Base-by-base conservation (phyloP, 139 green algal genomes). In the Tetratostichococcus sp. region DNA sequence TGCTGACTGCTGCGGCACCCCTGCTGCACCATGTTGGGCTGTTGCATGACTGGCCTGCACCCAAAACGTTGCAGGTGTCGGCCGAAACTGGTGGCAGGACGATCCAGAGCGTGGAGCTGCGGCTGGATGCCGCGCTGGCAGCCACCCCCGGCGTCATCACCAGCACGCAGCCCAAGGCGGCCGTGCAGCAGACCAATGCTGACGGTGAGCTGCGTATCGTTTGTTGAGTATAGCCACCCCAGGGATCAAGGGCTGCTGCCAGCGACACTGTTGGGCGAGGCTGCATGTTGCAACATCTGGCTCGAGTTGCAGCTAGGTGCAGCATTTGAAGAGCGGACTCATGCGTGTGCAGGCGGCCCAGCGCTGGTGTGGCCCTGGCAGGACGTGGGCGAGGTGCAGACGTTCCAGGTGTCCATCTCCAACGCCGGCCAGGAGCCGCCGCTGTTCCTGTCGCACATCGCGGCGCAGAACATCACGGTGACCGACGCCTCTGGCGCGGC, bases 381-480 rank as follows among this genome's bases (percentile, higher is more conserved):
- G 50, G 50, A 62, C 19, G 50, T 62, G 11, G 50, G 50, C 17
- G 50, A 62, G 50, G 50, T 62, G 50, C 50, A 62, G 50, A 62
- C 50, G 17, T 62, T 62, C 50, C 50, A 62, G 50, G 50, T 62
- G 17, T 4, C 17, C 50, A 62, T 62, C 50, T 62, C 50, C 50
- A 62, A 62, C 50, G 50, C 11, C 17, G 50, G 50, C 17, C 50
- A 62, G 50, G 50, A 62, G 50, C 50, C 50, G 50, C 50, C 50
- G 50, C 50, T 62, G 50, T 62, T 62, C 50, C 50, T 62, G 50
- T 62, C 50, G 50, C 50, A 62, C 50, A 62, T 62, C 19, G 50
- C 50, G 26, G 50, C 50, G 50, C 50, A 62, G 50, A 26, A 26
- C 50, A 62, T 62, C 50, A 62, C 50, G 50, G 50, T 62, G 50